Conservation (phyloP, 805 yeast genomes). For the Cyberlindnera misumaiensis region DNA sequence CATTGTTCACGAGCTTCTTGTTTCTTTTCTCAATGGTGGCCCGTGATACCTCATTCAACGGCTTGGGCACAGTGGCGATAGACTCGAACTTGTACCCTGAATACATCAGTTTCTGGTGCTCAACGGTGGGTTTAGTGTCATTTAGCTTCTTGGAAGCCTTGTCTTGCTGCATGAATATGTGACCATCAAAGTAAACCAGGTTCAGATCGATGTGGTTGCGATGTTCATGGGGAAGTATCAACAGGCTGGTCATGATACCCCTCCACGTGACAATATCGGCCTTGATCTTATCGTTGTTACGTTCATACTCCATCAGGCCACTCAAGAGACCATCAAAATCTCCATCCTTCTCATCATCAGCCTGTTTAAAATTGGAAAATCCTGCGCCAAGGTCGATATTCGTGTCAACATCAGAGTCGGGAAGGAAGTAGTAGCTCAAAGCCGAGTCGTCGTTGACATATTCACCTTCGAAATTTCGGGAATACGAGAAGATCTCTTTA, state of each 20-base stretch:
- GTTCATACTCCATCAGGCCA: conserved; percentile 53
- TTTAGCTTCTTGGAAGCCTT: conserved; percentile 22
- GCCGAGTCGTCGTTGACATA: conserved; percentile 45
- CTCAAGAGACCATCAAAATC: conserved; percentile 51
- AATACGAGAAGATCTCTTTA: conserved; percentile 64
- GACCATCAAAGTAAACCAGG: conserved; percentile 68
- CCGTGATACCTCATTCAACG: conserved; percentile 67
- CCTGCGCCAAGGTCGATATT: conserved; percentile 62
- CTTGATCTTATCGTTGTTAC: conserved; percentile 34
- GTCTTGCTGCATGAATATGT: conserved; percentile 50
- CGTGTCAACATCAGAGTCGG: conserved; percentile 62
- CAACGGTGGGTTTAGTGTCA: conserved; percentile 20
- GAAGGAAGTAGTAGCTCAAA: conserved; percentile 72
- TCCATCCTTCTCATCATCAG: conserved; percentile 51
- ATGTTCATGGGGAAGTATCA: conserved; percentile 58
- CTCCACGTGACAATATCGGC: conserved; percentile 77
- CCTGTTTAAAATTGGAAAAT: conserved; percentile 46
- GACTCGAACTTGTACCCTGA: conserved; percentile 85
- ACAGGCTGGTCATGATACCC: conserved; percentile 71
- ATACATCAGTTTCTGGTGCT: conserved; percentile 40
- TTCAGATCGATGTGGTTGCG: conserved; percentile 55
- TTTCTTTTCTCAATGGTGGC: conserved; percentile 59
- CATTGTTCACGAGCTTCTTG: conserved; percentile 54
- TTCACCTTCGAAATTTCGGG: conserved; percentile 53
- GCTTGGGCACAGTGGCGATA: conserved; percentile 64